Evolutionary conservation across 768 basidiomycete genomes (phyloP).

Genomic region (Amanita subjunquillea): DNA sequence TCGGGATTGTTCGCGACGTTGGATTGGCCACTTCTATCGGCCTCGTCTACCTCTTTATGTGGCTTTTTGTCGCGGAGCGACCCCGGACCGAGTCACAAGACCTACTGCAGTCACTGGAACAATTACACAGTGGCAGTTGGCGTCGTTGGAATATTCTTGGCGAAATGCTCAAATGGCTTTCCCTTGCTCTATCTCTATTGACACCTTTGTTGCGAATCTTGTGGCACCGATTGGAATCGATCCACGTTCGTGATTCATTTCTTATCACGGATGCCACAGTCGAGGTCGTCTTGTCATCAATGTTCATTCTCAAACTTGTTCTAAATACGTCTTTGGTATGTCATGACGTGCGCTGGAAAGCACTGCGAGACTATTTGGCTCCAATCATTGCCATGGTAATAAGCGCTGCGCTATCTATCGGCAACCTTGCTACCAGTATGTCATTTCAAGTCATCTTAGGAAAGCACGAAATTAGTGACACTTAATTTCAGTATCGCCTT

Average conservation of each 20-base stretch:
- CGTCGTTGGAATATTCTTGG: conserved; percentile 51
- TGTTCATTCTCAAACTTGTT: conserved; percentile 55
- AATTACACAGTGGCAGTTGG: conserved; percentile 54
- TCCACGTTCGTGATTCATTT: conserved; percentile 32
- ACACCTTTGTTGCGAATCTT: conserved; percentile 50
- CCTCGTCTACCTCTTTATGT: conserved; percentile 56
- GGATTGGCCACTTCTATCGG: conserved; percentile 46
- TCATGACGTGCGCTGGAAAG: conserved; percentile 26
- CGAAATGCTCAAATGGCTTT: conserved; percentile 36
- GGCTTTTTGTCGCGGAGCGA: conserved; percentile 51
- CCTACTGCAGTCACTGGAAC: conserved; percentile 7
- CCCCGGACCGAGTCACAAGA: conserved; percentile 28
- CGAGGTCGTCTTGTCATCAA: conserved; percentile 44
- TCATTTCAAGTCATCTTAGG: conserved; percentile 9
- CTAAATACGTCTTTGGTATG: conserved; percentile 44
- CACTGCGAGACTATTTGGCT: conserved; percentile 34
- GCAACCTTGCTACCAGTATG: conserved; percentile 50
- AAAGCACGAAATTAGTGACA: conserved; percentile 5
- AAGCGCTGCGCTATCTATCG: conserved; percentile 42
- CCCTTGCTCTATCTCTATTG: conserved; percentile 32
- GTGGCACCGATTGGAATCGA: conserved; percentile 42
- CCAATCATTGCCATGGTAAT: conserved; percentile 44
- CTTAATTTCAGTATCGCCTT: background rate
- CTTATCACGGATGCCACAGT: conserved; percentile 38
- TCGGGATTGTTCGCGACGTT: conserved; percentile 48